Base-by-base conservation (phyloP, 148 eudicot genomes). In the Silene latifolia region DNA sequence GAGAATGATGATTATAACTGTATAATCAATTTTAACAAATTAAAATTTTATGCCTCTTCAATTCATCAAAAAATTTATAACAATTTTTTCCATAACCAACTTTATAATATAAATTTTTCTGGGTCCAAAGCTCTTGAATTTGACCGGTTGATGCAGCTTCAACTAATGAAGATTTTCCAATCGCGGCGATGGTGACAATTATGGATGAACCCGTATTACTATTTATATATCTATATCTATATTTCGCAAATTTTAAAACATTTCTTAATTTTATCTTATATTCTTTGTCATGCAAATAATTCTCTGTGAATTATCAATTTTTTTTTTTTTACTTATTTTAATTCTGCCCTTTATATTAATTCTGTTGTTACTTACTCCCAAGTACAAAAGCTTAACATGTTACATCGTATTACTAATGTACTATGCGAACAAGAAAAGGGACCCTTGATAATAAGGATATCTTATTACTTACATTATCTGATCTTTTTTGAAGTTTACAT, bases 311-410 rank as follows among this genome's bases (percentile, higher is more conserved):
- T 64, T 65, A 64, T 51, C 42, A 23, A 32, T 32, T 32, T 14
- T 47, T 65, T n/a, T 29, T 19, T 74, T 21, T 29, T 21, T 44
- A 82, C 81, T 80, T 11, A 9, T n/a, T 47, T 42, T 48, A 24
- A 78, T 64, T 63, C 69, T 18, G 75, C 27, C 24, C 18, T 46
- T 62, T 15, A 39, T 39, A 24, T 74, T 23, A 10, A 20, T 32
- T 29, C 25, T 75, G 61, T 69, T 70, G 48, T 75, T 56, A 19
- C 29, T 57, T 42, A 80, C 67, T 75, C 64, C 64, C 60, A 80
- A 76, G 79, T 71, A 46, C 73, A 71, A 73, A 76, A 66, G 32
- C 29, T 70, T 80, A 70, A 76, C 76, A 35, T 69, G 54, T 20
- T 53, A 48, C 54, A 0, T 11, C 14, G 54, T 53, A 47, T 75